Evolutionary conservation across 768 basidiomycete genomes (phyloP).

Genomic region (Tubosaeta sp.): DNA sequence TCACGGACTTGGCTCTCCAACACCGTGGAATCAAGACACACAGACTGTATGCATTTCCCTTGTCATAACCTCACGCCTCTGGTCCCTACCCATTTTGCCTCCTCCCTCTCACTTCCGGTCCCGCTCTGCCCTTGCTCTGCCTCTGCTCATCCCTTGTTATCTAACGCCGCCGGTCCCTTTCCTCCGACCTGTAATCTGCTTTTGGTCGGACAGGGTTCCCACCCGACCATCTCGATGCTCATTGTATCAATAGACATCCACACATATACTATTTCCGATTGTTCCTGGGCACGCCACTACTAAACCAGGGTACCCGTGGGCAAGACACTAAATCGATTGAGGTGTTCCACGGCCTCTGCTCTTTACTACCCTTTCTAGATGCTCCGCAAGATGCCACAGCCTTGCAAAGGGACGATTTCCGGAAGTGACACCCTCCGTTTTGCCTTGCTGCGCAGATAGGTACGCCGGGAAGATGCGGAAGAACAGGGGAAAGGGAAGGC

Average conservation of each 20-base stretch:
- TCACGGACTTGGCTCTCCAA: constrained; percentile 2
- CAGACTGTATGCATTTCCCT: constrained; percentile 8
- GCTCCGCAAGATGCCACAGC: background rate
- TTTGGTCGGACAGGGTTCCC: constrained; percentile 1
- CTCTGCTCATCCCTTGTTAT: constrained; percentile 5
- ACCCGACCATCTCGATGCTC: background rate
- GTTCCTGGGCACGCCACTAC: background rate
- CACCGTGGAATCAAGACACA: constrained; percentile 13
- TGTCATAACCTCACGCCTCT: constrained; percentile 8
- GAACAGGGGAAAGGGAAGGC: background rate
- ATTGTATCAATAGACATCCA: constrained; percentile 6
- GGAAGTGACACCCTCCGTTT: background rate
- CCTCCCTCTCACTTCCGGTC: constrained; percentile 6
- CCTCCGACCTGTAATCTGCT: constrained; percentile 2
- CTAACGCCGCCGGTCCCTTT: constrained; percentile 7
- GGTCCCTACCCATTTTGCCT: constrained; percentile 11
- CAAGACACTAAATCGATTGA: background rate
- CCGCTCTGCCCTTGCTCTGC: constrained; percentile 9
- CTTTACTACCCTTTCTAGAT: background rate
- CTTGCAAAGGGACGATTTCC: background rate
- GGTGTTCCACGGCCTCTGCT: background rate
- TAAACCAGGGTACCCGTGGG: background rate
- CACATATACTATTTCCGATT: constrained; percentile 1
- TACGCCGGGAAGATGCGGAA: background rate
- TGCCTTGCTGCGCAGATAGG: constrained; percentile 3